Base-by-base conservation (phyloP, 257 asterid genomes). In the Rauvolfia tetraphylla region DNA sequence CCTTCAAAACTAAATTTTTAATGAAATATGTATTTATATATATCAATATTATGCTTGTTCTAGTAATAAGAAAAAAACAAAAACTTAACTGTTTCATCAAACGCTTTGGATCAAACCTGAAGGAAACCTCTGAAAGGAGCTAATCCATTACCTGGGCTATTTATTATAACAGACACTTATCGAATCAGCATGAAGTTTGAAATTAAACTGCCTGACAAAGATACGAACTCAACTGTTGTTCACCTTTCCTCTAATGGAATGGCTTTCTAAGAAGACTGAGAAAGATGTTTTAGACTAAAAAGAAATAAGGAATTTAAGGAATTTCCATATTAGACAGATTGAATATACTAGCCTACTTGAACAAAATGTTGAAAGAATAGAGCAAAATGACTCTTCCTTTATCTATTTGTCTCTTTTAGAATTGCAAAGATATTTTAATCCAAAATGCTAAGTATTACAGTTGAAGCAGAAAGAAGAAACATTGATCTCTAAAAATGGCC, bases 41-140 rank as follows among this genome's bases (percentile, higher is more conserved):
- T 29, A 48, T 75, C 17, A 81, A 13, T 51, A 61, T 49, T 39
- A 59, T 46, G 72, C 54, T 69, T 36, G 75, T 9, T 75, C 25
- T 23, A 34, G 58, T 66, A 77, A 39, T 39, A 58, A 65, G 63
- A 74, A 71, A 56, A 65, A 12, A n/a, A n/a, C 42, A 33, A n/a
- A n/a, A 25, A 58, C 25, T 29, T 58, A 54, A 11, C 72, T 38
- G 5, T 6, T 20, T 70, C 56, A 20, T 70, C 20, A 62, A 46
- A 38, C 17, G 54, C 48, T 65, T 63, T 51, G 69, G 46, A 46
- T 46, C 89, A 39, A 82, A 94, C 98, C 98, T 94, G 99, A 84
- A 95, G 97, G 83, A 95, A 95, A 68, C 99, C 99, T 75, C 99
- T 89, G 76, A 95, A 93, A 34, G 99, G 99, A 76, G 99, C 99